Percentiles rank a stretch among this genome's conserved stretches.
These are phyloP conservation scores for Citrus mangshanensis DNA, from an alignment of 345 rosid species.

Conservation along the genomic window DNA sequence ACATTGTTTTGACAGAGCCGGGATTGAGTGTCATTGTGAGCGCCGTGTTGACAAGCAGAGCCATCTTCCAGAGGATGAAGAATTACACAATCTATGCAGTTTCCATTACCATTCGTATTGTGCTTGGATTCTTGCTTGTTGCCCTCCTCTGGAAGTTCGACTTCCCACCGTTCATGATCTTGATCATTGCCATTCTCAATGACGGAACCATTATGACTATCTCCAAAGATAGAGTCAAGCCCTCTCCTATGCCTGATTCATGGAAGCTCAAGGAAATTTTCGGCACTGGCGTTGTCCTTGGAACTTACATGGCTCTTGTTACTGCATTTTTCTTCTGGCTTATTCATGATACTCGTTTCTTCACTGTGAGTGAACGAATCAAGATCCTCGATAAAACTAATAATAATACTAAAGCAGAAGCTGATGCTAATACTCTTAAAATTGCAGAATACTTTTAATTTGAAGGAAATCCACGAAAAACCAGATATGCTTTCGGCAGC, in stretches of 20 bases:
- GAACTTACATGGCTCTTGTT: conserved; percentile 64
- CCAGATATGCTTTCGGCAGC: conserved; percentile 62
- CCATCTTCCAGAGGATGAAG: conserved; percentile 90
- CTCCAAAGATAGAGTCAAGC: conserved; percentile 76
- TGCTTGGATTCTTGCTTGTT: conserved; percentile 70
- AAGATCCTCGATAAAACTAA: not conserved
- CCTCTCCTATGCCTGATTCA: conserved; percentile 77
- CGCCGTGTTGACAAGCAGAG: conserved; percentile 78
- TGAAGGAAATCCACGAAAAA: conserved; percentile 35
- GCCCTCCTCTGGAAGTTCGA: conserved; percentile 79
- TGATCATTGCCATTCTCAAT: conserved; percentile 74
- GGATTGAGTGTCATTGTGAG: conserved; percentile 75
- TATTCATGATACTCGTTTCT: conserved; percentile 52
- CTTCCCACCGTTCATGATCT: conserved; percentile 83
- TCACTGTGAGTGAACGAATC: conserved; percentile 46
- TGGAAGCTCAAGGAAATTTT: conserved; percentile 85
- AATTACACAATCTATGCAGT: conserved; percentile 90
- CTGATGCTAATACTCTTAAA: not conserved
- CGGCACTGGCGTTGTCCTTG: conserved; percentile 67
- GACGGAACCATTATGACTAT: conserved; percentile 92
- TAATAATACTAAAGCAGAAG: not conserved
- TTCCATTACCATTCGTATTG: conserved; percentile 82
- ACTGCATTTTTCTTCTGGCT: conserved; percentile 68
- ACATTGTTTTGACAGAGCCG: conserved; percentile 77
- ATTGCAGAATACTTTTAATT: conserved; percentile 50